These are phyloP conservation scores for Crithidia mellificae DNA, from an alignment of 208 protist genomes.

Conservation along the genomic window DNA sequence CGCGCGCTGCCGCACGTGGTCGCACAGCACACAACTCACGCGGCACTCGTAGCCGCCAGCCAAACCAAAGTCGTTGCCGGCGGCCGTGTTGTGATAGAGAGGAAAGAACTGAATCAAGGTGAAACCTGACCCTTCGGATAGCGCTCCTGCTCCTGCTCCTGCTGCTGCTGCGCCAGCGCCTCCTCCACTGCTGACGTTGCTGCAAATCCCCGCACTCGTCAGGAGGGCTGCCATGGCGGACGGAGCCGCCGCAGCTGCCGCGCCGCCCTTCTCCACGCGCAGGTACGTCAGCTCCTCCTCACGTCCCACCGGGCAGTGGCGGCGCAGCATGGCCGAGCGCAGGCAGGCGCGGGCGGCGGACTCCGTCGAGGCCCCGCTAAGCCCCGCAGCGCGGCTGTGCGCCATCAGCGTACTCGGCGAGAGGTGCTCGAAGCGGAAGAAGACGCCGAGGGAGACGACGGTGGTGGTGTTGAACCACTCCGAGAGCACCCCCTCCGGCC, in stretches of 20 bases:
- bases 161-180: neutral
- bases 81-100: constrained; percentile 28
- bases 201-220: neutral
- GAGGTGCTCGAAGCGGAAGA: constrained; percentile 49
- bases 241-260: neutral
- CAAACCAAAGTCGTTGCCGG: constrained; percentile 30
- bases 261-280: constrained; percentile 20
- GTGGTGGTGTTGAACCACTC: constrained; percentile 67
- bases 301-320: constrained; percentile 40
- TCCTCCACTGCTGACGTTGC: neutral
- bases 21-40: constrained; percentile 66
- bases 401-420: constrained; percentile 16
- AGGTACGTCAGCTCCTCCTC: constrained; percentile 59
- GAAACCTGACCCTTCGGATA: constrained; percentile 3
- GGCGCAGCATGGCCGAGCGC: constrained; percentile 37
- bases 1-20: constrained; percentile 23
- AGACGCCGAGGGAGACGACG: constrained; percentile 60
- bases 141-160: too few species aligned
- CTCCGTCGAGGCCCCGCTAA: constrained; percentile 30
- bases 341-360: constrained; percentile 38
- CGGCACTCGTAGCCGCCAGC: constrained; percentile 76
- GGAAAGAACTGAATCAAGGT: constrained; percentile 77
- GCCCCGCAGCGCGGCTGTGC: constrained; percentile 14
- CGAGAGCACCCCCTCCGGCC: constrained; percentile 45
- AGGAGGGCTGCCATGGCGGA: neutral